phyloP scores from a whole-genome alignment of 1,139 yeast genomes.

The Blastobotrys serpentis region DNA sequence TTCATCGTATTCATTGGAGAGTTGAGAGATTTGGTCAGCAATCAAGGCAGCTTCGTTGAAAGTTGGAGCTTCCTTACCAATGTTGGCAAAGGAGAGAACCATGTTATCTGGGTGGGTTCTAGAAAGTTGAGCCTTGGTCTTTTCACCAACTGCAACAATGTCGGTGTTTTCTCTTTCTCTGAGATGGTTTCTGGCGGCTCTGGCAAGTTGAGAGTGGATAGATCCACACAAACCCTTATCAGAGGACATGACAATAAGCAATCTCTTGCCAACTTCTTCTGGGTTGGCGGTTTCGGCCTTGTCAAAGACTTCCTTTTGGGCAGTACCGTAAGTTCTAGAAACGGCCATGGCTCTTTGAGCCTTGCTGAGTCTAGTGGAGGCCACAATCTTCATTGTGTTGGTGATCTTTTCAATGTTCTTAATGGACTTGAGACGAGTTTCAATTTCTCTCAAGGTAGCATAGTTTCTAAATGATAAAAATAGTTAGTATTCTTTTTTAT shows the following conservation, averaged over 20 bases:
- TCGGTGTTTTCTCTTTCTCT: constrained; percentile 67
- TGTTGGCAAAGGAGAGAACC: constrained; percentile 78
- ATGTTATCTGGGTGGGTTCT: constrained; percentile 75
- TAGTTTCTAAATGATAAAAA: constrained; percentile 59
- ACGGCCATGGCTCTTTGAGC: constrained; percentile 95
- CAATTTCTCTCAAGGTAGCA: constrained; percentile 98
- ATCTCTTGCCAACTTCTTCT: constrained; percentile 52
- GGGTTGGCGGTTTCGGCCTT: constrained; percentile 72
- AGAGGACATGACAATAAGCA: constrained; percentile 84
- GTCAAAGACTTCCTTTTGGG: constrained; percentile 75
- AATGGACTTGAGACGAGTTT: constrained; percentile 95
- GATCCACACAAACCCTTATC: constrained; percentile 99
- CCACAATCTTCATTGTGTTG: constrained; percentile 99
- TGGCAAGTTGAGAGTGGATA: constrained; percentile 90
- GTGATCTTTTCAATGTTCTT: constrained; percentile 99
- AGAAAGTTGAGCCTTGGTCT: constrained; percentile 80
- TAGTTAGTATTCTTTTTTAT: not conserved
- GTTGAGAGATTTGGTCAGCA: constrained; percentile 74
- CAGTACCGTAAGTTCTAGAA: constrained; percentile 79
- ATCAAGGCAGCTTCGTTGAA: constrained; percentile 86
- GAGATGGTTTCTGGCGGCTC: constrained; percentile 73
- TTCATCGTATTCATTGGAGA: constrained; percentile 59
- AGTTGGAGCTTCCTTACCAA: constrained; percentile 96
- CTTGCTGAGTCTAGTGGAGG: constrained; percentile 92
- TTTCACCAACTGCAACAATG: constrained; percentile 89